Conservation (phyloP, 1,284 basidiomycete species). For the Amylostereum chailletii region DNA sequence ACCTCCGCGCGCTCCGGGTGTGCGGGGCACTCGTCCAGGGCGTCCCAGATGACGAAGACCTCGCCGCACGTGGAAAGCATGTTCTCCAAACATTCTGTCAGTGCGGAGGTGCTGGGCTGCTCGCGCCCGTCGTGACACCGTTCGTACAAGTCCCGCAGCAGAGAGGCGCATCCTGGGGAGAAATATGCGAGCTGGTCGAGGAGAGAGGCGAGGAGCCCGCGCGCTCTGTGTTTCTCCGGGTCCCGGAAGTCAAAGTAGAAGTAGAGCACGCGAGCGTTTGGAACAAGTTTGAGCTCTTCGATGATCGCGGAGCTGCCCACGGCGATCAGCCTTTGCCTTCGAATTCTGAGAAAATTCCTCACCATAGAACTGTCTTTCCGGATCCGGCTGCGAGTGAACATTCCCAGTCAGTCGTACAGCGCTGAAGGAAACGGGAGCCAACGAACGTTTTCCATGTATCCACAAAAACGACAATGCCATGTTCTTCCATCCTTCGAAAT, state of each 20-base stretch:
- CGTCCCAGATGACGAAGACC: background rate
- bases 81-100: background rate
- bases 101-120: background rate
- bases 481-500: constrained; percentile 6
- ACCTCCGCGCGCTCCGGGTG: background rate
- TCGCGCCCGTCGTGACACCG: too few species aligned
- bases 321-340: background rate
- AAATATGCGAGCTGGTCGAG: constrained; percentile 1
- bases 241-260: constrained; percentile 9
- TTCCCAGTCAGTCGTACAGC: background rate
- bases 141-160: background rate
- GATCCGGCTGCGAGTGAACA: constrained; percentile 5
- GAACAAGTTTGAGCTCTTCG: background rate
- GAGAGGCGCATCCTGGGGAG: background rate
- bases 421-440: background rate
- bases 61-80: background rate
- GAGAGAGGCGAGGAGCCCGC: constrained; percentile 5
- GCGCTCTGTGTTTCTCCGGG: constrained; percentile 1
- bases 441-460: constrained; percentile 6
- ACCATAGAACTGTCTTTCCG: constrained; percentile 3
- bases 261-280: constrained; percentile 1
- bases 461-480: constrained; percentile 1
- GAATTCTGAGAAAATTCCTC: background rate
- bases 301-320: constrained; percentile 6
- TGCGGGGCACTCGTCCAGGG: background rate